A percentile compares a stretch with the other conserved stretches of the same genome.
phyloP scores from a whole-genome alignment of 208 protist species.

The Leishmania arabica region DNA sequence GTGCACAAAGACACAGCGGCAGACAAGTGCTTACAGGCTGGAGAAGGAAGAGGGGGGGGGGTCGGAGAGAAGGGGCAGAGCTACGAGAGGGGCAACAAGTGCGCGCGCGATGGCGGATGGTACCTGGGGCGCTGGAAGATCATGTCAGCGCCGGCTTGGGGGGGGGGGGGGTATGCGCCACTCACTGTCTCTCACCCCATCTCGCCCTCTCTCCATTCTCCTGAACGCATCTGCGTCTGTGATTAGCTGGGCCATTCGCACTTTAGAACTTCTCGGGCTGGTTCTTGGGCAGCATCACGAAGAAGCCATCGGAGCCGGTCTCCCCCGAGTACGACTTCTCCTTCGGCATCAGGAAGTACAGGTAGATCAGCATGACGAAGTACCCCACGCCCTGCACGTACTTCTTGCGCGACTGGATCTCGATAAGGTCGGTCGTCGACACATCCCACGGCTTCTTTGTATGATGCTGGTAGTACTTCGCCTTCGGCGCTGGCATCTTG shows the following conservation, averaged over 20 bases:
- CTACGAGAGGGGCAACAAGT: neutral
- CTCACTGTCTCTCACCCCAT: neutral
- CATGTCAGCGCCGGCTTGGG: neutral
- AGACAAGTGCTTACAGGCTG: neutral
- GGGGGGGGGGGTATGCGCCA: neutral
- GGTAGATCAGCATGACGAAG: slow-evolving; percentile 61
- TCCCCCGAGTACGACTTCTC: slow-evolving; percentile 91
- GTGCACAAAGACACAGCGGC: no score
- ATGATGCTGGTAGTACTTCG: slow-evolving; percentile 90
- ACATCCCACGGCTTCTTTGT: slow-evolving; percentile 91
- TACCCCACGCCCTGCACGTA: slow-evolving; percentile 85
- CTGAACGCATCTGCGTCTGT: neutral
- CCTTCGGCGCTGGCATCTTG: slow-evolving; percentile 82
- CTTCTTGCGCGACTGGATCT: slow-evolving; percentile 90
- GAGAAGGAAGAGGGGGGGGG: neutral
- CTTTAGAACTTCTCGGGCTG: slow-evolving; percentile 87
- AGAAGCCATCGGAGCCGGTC: slow-evolving; percentile 83
- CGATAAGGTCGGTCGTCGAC: slow-evolving; percentile 83
- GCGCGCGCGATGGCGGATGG: neutral
- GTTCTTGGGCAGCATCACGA: slow-evolving; percentile 85
- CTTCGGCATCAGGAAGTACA: slow-evolving; percentile 92
- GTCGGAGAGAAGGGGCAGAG: neutral
- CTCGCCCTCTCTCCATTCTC: neutral
- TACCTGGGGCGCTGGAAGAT: neutral
- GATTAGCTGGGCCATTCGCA: neutral